Evolutionary conservation across 345 rosid genomes (phyloP).

Genomic region (Eutrema heterophyllum): DNA sequence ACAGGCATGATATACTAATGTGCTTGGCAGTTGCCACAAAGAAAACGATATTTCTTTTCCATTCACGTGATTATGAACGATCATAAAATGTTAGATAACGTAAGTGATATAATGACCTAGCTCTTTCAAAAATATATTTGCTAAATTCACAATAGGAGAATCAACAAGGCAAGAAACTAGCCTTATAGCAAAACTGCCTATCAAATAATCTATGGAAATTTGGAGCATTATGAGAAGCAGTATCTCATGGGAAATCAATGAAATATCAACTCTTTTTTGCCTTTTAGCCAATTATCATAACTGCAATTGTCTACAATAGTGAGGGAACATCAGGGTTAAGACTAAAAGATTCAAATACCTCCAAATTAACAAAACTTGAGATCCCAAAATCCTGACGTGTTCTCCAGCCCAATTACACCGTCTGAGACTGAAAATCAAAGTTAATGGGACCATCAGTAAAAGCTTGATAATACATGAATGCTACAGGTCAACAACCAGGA

Average conservation of each 20-base stretch:
- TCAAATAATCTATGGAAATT: neutral
- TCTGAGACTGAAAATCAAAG: constrained; percentile 15
- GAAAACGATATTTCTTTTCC: neutral
- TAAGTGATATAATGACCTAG: neutral
- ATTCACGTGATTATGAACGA: neutral
- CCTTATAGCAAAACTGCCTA: neutral
- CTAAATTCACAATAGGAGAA: neutral
- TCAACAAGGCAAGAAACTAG: neutral
- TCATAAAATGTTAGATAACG: neutral
- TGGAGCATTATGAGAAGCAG: neutral
- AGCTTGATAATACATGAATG: neutral
- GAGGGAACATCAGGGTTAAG: neutral
- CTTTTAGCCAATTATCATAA: neutral
- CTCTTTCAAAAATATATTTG: neutral
- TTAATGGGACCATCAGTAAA: constrained; percentile 14
- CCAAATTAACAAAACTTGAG: neutral
- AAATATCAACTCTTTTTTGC: neutral
- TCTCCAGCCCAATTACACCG: constrained; percentile 8
- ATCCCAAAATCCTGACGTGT: neutral
- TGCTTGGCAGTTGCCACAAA: neutral
- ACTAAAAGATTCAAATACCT: constrained; percentile 3
- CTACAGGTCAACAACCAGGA: neutral
- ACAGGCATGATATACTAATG: neutral
- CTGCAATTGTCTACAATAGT: neutral
- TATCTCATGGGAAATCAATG: neutral